These are phyloP conservation scores for Rhizopogon rudus DNA, from an alignment of 768 basidiomycete genomes.

Conservation along the genomic window DNA sequence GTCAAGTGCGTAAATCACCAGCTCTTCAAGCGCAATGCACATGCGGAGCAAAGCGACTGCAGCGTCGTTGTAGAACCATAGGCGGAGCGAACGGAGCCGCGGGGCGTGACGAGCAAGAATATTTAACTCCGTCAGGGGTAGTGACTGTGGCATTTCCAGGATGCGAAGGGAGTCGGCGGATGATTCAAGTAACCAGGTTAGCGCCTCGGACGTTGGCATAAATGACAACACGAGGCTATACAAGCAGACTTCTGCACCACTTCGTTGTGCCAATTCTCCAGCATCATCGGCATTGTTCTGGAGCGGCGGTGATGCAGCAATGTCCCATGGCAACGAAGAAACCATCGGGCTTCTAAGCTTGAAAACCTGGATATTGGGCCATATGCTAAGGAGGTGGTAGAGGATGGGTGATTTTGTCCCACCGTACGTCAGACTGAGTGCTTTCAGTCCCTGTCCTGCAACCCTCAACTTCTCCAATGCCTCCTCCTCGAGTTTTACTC, in stretches of 20 bases:
- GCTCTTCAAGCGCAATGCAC: conserved; percentile 36
- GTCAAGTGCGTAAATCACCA: conserved; percentile 27
- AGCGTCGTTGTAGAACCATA: conserved; percentile 30
- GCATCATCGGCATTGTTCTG: not conserved
- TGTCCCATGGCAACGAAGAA: conserved; percentile 27
- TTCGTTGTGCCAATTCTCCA: not conserved
- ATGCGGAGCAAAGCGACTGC: conserved; percentile 28
- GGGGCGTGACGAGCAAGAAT: conserved; percentile 26
- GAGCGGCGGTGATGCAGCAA: conserved; percentile 9
- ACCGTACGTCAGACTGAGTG: conserved; percentile 27
- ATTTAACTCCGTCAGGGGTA: conserved; percentile 6
- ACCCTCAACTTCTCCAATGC: conserved; percentile 20
- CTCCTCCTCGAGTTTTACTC: conserved; percentile 19
- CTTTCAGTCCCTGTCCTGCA: conserved; percentile 22
- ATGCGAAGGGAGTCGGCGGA: conserved; percentile 33
- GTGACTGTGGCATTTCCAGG: conserved; percentile 33
- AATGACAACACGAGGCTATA: conserved; percentile 39
- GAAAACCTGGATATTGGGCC: conserved; percentile 35
- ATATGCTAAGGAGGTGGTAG: conserved; percentile 37
- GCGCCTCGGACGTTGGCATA: conserved; percentile 21
- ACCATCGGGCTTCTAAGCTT: conserved; percentile 31
- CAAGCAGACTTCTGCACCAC: conserved; percentile 17
- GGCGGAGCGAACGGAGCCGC: conserved; percentile 36
- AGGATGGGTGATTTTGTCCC: conserved; percentile 40
- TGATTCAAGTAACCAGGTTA: conserved; percentile 35